Evolutionary conservation across 305 asterid genomes (phyloP), one percentile per base, ranked within the genome.

Genomic region (Caryopteris hybrid): DNA sequence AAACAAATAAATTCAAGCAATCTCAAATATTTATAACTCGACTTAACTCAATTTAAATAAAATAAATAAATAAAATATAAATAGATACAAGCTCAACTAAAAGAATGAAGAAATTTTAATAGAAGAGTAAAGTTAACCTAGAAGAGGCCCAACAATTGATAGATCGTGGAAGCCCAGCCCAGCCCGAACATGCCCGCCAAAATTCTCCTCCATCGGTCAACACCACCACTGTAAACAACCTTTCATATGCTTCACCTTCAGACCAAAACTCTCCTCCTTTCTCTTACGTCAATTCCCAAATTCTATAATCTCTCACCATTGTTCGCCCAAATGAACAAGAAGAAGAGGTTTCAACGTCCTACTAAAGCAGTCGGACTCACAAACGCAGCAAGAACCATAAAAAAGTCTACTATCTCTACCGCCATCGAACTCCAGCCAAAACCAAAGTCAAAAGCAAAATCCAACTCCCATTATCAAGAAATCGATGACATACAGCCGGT

Each of bases 241-340:
- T 13, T 43, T 13, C 56, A 29, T 43, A 54, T 16, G 61, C 61
- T 66, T 41, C 70, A 16, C 1, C 22, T 52, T 4, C 8, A 25
- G 61, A 68, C 59, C 76, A 68, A 47, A 61, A 46, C 33, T 47
- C 25, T n/a, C 12, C 6, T 23, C 55, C 41, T 23, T 48, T 16
- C 58, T 5, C 10, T 20, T 18, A 43, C 13, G 6, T 42, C 50
- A 8, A 14, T n/a, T 9, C 51, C 59, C 38, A 31, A 61, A 7
- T 52, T 58, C 66, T 25, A 6, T 52, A 42, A 16, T 18, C 17
- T 21, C 8, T 18, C 64, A 22, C 50, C 73, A 10, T 41, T 25
- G 2, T n/a, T 51, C 53, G n/a, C 27, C 55, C 68, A 69, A 61
- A 83, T 78, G 88, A 76, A 71, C 62, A 83, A 73, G 77, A 79